Evolutionary conservation across 2,329 filamentous ascomycete genomes (phyloP), one percentile per base, ranked within the genome.

Genomic region (Phialophora chinensis): DNA sequence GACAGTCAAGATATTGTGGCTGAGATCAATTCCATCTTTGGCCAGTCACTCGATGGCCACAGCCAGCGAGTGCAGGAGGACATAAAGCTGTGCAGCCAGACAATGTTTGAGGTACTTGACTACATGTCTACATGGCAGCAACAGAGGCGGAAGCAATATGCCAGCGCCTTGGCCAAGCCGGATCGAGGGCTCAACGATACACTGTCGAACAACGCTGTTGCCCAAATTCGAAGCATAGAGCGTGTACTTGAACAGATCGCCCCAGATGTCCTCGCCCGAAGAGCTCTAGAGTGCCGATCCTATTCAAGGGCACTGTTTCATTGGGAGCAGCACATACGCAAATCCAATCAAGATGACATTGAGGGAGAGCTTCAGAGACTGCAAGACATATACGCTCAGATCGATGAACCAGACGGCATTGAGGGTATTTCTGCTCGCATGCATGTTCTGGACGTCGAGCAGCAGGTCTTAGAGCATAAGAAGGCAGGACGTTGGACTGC

Each of bases 351-450:
- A 1, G 82, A 83, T 1, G 85, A 87, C 25, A 70, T 75, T 12
- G 80, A 85, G n/a, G 84, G 83, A 54, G 84, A 90, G 61, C 86
- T 96, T 66, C 87, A 92, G 71, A 87, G 89, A 67, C 82, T 99
- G 27, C 94, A 98, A 75, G 89, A 94, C 61, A 97, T 99, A 20
- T 99, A 99, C 77, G 92, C 92, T 0, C 91, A 97, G 73, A 98
- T 99, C 67, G 95, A 99, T 74, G 95, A 99, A 73, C 96, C 95
- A 0, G 95, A 99, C 77, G 93, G 94, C 1, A 89, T 99, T 38
- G 93, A 98, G 75, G 95, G 95, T 2, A 94, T 99, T 67, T 96
- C 94, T 1, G 88, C 92, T 23, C 91, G 95, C 75, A 82, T 98
- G 2, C 90, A 91, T 66, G 88, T 93, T 11, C 82, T 98, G n/a